Evolutionary conservation across 345 rosid species (phyloP).

Genomic region (Eucalyptus decipiens): DNA sequence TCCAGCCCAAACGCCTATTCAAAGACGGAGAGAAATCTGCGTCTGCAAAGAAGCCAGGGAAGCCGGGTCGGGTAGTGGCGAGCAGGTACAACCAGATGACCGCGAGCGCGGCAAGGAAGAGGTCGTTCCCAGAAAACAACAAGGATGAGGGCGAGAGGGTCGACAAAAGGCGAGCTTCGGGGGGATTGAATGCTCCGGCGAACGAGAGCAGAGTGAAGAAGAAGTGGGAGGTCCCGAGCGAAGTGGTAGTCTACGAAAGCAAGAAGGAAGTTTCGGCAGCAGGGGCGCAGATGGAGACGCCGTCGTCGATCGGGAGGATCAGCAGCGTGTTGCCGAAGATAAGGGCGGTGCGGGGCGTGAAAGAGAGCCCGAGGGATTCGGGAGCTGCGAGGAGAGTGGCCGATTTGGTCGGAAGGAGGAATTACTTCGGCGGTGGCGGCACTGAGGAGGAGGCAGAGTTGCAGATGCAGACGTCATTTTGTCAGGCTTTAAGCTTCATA

Average conservation of each 20-base stretch:
- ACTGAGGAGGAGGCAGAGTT: neutral
- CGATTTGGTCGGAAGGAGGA: conserved; percentile 54
- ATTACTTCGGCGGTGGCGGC: conserved; percentile 20
- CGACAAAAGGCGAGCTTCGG: conserved; percentile 55
- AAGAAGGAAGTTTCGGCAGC: conserved; percentile 5
- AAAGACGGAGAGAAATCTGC: conserved; percentile 64
- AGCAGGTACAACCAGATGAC: conserved; percentile 59
- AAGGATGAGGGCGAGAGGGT: conserved; percentile 41
- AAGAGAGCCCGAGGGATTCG: conserved; percentile 79
- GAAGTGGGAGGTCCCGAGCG: conserved; percentile 85
- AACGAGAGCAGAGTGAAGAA: conserved; percentile 57
- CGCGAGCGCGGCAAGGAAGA: conserved; percentile 23
- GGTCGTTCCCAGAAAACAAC: conserved; percentile 60
- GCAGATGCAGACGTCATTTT: conserved; percentile 1
- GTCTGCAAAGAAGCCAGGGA: conserved; percentile 36
- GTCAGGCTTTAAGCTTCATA: conserved; percentile 35
- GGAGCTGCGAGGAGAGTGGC: conserved; percentile 87
- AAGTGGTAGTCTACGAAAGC: conserved; percentile 25
- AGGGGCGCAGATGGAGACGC: neutral
- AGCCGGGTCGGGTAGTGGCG: conserved; percentile 62
- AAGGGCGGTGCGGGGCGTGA: conserved; percentile 30
- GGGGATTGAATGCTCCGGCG: neutral
- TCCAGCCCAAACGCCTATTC: conserved; percentile 80
- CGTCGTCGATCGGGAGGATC: conserved; percentile 1
- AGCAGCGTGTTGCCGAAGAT: conserved; percentile 56